These are phyloP conservation scores for Fusarium pseudocircinatum DNA, from an alignment of 2,329 filamentous ascomycete genomes.

Conservation along the genomic window DNA sequence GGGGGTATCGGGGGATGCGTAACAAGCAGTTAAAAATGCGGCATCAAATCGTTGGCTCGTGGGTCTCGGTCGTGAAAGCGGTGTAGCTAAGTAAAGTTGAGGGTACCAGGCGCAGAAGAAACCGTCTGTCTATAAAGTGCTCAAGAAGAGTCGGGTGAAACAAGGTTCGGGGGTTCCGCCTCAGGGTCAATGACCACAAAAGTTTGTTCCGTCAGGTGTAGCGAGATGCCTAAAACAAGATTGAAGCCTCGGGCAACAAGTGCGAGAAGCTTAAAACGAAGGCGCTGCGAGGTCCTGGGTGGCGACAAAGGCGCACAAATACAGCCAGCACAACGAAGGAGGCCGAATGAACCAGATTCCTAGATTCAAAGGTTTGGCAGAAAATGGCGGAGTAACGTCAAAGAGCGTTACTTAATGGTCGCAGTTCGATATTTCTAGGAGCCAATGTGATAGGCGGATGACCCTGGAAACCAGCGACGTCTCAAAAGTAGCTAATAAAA, in stretches of 20 bases:
- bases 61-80: constrained; percentile 38
- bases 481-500: constrained; percentile 1
- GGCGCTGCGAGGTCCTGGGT: constrained; percentile 1
- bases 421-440: constrained; percentile 11
- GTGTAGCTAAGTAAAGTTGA: constrained; percentile 22
- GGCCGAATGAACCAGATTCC: constrained; percentile 27
- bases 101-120: constrained; percentile 6
- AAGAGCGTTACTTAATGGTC: constrained; percentile 32
- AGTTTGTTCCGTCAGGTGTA: constrained; percentile 16
- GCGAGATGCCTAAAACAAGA: not conserved
- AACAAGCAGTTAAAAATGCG: constrained; percentile 26
- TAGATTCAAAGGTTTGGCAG: constrained; percentile 1
- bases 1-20: constrained; percentile 15
- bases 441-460: constrained; percentile 12
- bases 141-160: not conserved
- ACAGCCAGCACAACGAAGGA: constrained; percentile 39
- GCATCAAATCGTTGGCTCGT: constrained; percentile 39
- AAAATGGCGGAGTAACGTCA: constrained; percentile 39
- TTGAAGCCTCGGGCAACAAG: constrained; percentile 29
- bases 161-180: constrained; percentile 3
- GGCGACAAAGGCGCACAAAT: constrained; percentile 20
- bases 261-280: constrained; percentile 2
- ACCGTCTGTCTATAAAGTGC: constrained; percentile 18
- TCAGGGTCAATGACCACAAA: constrained; percentile 1
- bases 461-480: constrained; percentile 3